Base-by-base conservation (phyloP, 2,329 filamentous ascomycete species). In the Fusarium continuum region DNA sequence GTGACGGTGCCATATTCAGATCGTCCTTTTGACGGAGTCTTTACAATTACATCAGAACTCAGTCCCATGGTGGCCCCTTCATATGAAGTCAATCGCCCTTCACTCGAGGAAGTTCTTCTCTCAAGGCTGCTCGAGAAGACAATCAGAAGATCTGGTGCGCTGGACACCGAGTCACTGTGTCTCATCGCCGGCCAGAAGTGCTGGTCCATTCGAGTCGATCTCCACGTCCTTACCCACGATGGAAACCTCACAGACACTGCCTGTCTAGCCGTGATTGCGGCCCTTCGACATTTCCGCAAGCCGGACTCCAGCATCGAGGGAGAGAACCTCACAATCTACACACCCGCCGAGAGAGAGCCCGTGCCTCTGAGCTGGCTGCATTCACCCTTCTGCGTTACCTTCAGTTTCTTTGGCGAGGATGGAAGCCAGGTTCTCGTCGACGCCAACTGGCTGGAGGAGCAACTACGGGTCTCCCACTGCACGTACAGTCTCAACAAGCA, bases 151-250 rank as follows among this genome's bases (percentile, higher is more conserved):
- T 97, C 93, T 2, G 91, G 91, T 68, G 94, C 95, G 7, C 86
- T 99, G 34, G 94, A 98, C 76, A 97, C 93, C 28, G 95, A 99
- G 78, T 97, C 93, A 5, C 85, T 99, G 38, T 99, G 95, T 76
- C 91, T 99, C 19, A 83, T 97, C 23, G 93, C 95, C 10, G 93
- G 92, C 8, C 84, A 91, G 58, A 97, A 96, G 77, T 95, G 91
- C 80, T 99, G 95, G 88, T 90, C 90, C 59, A 84, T 99, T 62
- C 88, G 94, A 55, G 93, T 92, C 17, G 94, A 98, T 75, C 86
- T 98, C 19, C 95, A 99, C 77, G 88, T 98, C 40, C 84, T 98
- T 39, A 90, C 92, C 45, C 92, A 93, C 74, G 94, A 98, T 74
- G 95, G 95, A 48, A 94, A 93, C 69, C 82, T 99, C 35, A 87